Evolutionary conservation across 2,329 filamentous ascomycete species (phyloP).

Genomic region (Ceratocystis smalleyi): DNA sequence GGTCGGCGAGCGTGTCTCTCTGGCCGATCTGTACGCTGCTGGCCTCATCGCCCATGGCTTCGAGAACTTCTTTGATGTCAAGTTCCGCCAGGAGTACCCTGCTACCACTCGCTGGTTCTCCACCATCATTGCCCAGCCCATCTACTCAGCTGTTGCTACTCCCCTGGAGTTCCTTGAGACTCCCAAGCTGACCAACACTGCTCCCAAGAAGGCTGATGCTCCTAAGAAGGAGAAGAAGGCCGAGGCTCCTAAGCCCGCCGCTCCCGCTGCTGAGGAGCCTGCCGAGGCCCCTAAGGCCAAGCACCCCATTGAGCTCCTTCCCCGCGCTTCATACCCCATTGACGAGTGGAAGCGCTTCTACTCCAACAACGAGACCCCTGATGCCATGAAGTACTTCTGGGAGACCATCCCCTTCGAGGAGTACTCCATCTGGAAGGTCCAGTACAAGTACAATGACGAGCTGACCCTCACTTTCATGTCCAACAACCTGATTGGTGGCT

Average conservation of each 20-base stretch:
- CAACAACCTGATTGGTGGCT: conserved; percentile 93
- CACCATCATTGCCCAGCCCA: conserved; percentile 82
- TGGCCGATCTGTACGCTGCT: conserved; percentile 80
- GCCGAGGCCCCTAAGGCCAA: conserved; percentile 69
- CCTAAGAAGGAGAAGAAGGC: conserved; percentile 36
- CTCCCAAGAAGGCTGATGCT: conserved; percentile 65
- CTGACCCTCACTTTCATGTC: conserved; percentile 97
- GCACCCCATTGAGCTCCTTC: conserved; percentile 81
- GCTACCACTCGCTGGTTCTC: conserved; percentile 86
- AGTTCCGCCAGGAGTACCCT: conserved; percentile 70
- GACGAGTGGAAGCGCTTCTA: conserved; percentile 99
- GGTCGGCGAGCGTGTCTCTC: conserved; percentile 90
- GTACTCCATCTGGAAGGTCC: conserved; percentile 85
- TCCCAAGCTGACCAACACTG: conserved; percentile 52
- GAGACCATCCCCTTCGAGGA: conserved; percentile 85
- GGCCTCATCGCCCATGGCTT: conserved; percentile 73
- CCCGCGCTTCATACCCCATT: conserved; percentile 63
- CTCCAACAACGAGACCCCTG: conserved; percentile 83
- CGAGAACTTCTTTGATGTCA: conserved; percentile 85
- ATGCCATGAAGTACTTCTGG: conserved; percentile 95
- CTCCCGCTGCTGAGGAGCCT: conserved; percentile 29
- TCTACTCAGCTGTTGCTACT: conserved; percentile 67
- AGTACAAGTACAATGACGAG: conserved; percentile 99
- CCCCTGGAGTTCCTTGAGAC: conserved; percentile 68
- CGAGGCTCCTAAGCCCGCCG: conserved; percentile 26